Conservation (phyloP, 225 moss, liverwort and hornwort genomes). For the Antitrichia curtipendula region DNA sequence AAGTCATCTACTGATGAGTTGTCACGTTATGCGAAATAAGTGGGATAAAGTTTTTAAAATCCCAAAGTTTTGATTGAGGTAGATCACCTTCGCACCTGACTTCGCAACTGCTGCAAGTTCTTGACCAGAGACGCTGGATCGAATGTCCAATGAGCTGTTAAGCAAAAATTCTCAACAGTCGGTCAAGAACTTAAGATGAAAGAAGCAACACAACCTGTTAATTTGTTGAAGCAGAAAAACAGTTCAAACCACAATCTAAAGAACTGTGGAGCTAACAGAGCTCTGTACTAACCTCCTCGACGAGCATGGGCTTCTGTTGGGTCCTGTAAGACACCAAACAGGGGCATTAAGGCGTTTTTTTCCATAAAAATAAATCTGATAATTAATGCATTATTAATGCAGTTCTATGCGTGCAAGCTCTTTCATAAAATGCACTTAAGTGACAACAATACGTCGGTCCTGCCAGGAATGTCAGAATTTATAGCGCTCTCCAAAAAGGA, state of each 20-base stretch:
- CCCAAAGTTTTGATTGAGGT: constrained; percentile 1
- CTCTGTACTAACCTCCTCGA: constrained; percentile 65
- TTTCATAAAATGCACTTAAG: neutral
- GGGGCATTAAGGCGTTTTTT: neutral
- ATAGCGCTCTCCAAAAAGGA: neutral
- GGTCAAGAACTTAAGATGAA: neutral
- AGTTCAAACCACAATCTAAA: neutral
- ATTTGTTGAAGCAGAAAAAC: neutral
- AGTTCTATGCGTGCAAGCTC: neutral
- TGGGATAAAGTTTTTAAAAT: neutral
- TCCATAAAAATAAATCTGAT: neutral
- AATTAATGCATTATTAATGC: neutral
- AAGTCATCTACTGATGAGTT: neutral
- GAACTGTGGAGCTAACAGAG: neutral
- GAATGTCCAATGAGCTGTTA: constrained; percentile 93
- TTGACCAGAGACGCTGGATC: constrained; percentile 63
- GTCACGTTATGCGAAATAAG: neutral
- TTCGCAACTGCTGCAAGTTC: constrained; percentile 49
- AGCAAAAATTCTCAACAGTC: neutral
- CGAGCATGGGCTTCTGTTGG: constrained; percentile 86
- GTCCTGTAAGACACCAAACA: constrained; percentile 37
- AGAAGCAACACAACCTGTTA: neutral
- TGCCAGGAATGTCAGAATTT: neutral
- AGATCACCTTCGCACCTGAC: constrained; percentile 69
- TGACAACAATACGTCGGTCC: neutral